Percentiles rank a stretch among this genome's conserved stretches.
phyloP scores from a whole-genome alignment of 208 protist species.

The Acanthamoeba divionensis region DNA sequence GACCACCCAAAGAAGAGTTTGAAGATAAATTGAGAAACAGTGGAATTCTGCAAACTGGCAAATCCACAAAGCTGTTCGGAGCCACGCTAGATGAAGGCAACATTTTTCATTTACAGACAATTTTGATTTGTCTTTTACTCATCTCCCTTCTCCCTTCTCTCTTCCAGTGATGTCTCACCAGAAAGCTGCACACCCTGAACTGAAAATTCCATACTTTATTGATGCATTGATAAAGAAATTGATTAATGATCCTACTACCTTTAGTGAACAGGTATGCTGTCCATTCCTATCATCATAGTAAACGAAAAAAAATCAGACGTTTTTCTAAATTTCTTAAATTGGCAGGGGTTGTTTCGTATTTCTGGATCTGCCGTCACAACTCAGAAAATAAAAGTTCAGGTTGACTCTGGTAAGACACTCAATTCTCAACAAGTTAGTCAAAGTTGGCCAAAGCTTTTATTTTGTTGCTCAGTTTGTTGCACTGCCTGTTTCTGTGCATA shows the following conservation, averaged over 20 bases:
- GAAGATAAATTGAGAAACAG: slow-evolving; percentile 30
- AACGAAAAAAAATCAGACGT: not conserved
- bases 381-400: not conserved
- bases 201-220: slow-evolving; percentile 32
- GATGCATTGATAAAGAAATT: too few species aligned
- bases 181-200: not conserved
- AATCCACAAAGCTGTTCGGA: not conserved
- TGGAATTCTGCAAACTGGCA: not conserved
- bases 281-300: not conserved
- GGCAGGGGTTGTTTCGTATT: slow-evolving; percentile 23
- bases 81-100: slow-evolving; percentile 14
- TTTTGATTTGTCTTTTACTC: not conserved
- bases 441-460: not conserved
- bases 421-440: not conserved
- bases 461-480: not conserved
- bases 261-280: slow-evolving; percentile 6
- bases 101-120: not conserved
- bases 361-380: slow-evolving; percentile 23
- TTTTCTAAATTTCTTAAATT: not conserved
- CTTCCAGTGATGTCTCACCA: slow-evolving; percentile 35
- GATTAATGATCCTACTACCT: too few species aligned
- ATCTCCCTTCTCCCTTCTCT: not conserved
- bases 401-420: not conserved
- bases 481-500: not conserved
- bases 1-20: not conserved